Evolutionary conservation across 768 basidiomycete species (phyloP), one percentile per base, ranked within the genome.

Genomic region (Boletus eberwhitei): DNA sequence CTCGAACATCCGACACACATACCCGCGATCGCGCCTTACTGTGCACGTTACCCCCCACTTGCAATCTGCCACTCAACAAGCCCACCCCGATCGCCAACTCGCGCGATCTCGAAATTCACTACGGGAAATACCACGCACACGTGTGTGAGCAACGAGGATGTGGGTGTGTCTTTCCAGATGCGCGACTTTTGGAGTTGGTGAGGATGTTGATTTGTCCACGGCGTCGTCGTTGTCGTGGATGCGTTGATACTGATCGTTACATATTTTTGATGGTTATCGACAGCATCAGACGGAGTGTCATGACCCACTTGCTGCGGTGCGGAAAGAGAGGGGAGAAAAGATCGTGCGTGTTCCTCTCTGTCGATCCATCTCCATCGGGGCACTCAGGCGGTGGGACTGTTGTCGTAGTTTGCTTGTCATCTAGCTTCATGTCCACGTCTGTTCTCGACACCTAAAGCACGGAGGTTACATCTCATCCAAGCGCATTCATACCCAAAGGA

Each of bases 271-370:
- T 32, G 52, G 26, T 32, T 39, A 50, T 53, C 59, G 34, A 55
- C 62, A 88, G 87, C 88, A 91, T 71, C 84, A 87, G 66, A 88
- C 86, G 22, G 93, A 96, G 73, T 88, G 86, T 59, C 93, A 96
- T 59, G 91, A 96, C 71, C 87, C 92, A 5, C 73, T 95, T 29
- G 84, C 89, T n/a, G 84, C 80, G 13, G 73, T 92, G 37, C 77
- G 83, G 32, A 86, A 84, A 64, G 87, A 90, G 41, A 79, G 86
- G 40, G 92, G 93, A 22, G 88, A 93, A 64, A 93, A 90, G 72
- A 94, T 90, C 43, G 93, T 92, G 61, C 50, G 61, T 58, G 36
- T 21, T 52, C 26, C 36, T 46, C 8, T 44, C 38, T 32, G 36
- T 57, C 78, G 13, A 53, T 53, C 50, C 31, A 5, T 43, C 39